Conservation (phyloP, 2,329 filamentous ascomycete genomes). For the Sporothrix luriei region DNA sequence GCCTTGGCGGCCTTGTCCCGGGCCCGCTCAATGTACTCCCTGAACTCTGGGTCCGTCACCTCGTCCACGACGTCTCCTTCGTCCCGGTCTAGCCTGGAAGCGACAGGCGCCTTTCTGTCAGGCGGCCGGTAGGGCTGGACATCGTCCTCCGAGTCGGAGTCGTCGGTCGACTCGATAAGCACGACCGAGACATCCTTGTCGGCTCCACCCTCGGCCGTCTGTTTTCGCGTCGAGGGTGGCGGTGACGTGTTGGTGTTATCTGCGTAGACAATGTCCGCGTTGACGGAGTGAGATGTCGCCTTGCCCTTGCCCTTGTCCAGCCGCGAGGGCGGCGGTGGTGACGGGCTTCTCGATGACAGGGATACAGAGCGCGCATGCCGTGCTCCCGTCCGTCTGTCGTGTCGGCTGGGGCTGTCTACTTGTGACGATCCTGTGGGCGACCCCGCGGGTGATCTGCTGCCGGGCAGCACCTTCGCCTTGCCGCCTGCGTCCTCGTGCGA, state of each 20-base stretch:
- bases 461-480: background rate
- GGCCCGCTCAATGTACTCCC: slow-evolving; percentile 35
- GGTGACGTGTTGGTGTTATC: background rate
- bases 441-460: background rate
- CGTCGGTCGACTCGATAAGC: slow-evolving; percentile 29
- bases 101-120: background rate
- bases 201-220: background rate
- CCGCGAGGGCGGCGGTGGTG: background rate
- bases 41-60: slow-evolving; percentile 34
- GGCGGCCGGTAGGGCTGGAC: background rate
- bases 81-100: background rate
- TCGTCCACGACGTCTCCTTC: slow-evolving; percentile 34
- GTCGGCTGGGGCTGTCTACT: background rate
- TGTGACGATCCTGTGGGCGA: background rate
- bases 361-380: background rate
- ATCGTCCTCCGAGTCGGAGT: slow-evolving; percentile 11
- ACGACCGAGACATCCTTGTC: slow-evolving; percentile 20
- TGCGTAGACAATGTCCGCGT: slow-evolving; percentile 18
- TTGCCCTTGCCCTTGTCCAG: slow-evolving; percentile 33
- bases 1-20: slow-evolving; percentile 33
- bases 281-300: slow-evolving; percentile 27
- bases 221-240: background rate
- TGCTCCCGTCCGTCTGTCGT: background rate
- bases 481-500: slow-evolving; percentile 26
- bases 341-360: background rate